Base-by-base conservation (phyloP, 2,329 filamentous ascomycete genomes). In the Elsinoe fawcettii region DNA sequence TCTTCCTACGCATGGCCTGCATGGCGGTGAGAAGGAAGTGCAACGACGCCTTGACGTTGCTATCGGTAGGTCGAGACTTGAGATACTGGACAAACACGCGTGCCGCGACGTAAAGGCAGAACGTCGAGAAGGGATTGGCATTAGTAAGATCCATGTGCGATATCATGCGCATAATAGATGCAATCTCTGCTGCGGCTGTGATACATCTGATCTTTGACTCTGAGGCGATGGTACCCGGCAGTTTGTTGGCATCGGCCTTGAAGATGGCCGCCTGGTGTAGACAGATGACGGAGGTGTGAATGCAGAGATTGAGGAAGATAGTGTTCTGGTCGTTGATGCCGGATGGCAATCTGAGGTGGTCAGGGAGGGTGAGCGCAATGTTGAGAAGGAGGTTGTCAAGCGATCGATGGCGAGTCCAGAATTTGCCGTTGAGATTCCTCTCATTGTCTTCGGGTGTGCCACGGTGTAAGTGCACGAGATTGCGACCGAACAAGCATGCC, bases 191-290 rank as follows among this genome's bases (percentile, higher is more conserved):
- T 25, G 93, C 93, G 11, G 92, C 90, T 20, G 90, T 90, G 59
- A 97, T 90, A 66, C 93, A 97, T 60, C 93, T 82, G 12, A 93
- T 83, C 70, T 96, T 96, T 70, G 91, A 96, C 68, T 97, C 92
- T 1, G 87, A 84, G 61, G 88, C 85, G 47, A 96, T 85, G 16
- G 86, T 85, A 1, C 80, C 75, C 0, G 89, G 85, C 60, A 96
- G 75, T 55, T 84, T 82, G 70, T 96, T 87, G 73, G 90, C 93
- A 66, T 97, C 92, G 0, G 91, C 90, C 69, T 96, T 97, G 79
- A 92, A 96, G 18, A 99, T 97, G 23, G 93, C 93, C 2, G 92
- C 93, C 73, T 99, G 93, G 67, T 99, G 93, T n/a, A 99, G 76
- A 70, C 92, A 97, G 56, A 99, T 97, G 1, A 90, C 90, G 1